Conservation (phyloP, 441 rosid species). For the Breynia disticha region DNA sequence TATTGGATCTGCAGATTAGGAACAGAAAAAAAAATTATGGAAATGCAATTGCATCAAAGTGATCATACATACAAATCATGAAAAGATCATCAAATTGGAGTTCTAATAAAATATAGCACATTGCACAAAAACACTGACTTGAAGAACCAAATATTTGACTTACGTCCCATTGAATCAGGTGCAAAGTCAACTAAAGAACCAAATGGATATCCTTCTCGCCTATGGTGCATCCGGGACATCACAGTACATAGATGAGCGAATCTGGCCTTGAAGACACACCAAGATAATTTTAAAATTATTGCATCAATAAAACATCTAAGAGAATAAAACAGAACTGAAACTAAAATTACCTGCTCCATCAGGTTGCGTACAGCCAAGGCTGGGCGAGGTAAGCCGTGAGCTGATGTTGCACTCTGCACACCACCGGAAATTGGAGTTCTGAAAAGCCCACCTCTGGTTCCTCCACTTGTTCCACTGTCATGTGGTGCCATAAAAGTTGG, state of each 20-base stretch:
- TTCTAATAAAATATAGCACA: too few species aligned
- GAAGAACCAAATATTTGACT: conserved; percentile 25
- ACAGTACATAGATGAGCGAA: conserved; percentile 95
- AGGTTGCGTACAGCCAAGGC: conserved; percentile 94
- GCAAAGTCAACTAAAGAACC: conserved; percentile 95
- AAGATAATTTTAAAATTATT: conserved; percentile 10
- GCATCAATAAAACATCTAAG: conserved; percentile 9
- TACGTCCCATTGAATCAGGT: conserved; percentile 88
- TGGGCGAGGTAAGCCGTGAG: conserved; percentile 86
- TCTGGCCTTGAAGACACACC: conserved; percentile 56
- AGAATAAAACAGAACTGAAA: neutral
- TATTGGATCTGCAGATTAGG: conserved; percentile 63
- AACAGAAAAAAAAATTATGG: neutral
- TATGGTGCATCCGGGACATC: conserved; percentile 96
- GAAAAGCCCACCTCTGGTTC: conserved; percentile 82
- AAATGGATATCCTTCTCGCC: conserved; percentile 97
- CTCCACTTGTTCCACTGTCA: conserved; percentile 52
- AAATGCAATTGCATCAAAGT: neutral
- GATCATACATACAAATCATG: neutral
- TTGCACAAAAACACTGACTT: too few species aligned
- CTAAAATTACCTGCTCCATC: conserved; percentile 71
- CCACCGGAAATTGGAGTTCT: conserved; percentile 99
- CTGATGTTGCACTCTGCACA: conserved; percentile 97
- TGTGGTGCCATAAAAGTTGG: conserved; percentile 32
- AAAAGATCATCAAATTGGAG: neutral